Percentiles rank a stretch among this genome's conserved stretches.
phyloP scores from a whole-genome alignment of 352 stramenopile genomes.

The Aphanomyces astaci region DNA sequence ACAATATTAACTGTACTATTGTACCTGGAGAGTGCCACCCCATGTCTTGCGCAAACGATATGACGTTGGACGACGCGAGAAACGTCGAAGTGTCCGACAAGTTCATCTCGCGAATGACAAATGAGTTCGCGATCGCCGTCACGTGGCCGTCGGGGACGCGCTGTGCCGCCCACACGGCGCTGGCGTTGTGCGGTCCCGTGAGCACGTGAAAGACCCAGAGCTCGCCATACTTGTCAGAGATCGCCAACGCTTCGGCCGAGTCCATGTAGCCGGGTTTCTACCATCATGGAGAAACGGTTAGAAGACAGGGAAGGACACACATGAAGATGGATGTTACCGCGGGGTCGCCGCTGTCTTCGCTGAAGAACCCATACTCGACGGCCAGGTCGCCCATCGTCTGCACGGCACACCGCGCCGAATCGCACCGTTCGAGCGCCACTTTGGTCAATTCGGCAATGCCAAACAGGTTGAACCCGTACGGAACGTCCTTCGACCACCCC shows the following conservation, averaged over 20 bases:
- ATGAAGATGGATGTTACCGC: no score
- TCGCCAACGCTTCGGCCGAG: conserved; percentile 77
- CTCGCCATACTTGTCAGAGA: conserved; percentile 83
- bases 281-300: neutral
- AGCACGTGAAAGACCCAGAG: conserved; percentile 94
- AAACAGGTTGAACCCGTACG: conserved; percentile 81
- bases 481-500: conserved; percentile 50
- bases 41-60: conserved; percentile 72
- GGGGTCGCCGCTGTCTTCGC: conserved; percentile 73
- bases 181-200: conserved; percentile 75
- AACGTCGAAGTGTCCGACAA: conserved; percentile 71
- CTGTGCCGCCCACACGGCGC: conserved; percentile 90
- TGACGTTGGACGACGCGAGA: conserved; percentile 83
- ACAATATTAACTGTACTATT: no score
- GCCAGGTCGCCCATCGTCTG: conserved; percentile 89
- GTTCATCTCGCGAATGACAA: conserved; percentile 87
- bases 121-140: conserved; percentile 87
- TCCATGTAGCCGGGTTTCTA: conserved; percentile 48
- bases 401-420: conserved; percentile 69
- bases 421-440: conserved; percentile 85
- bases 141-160: conserved; percentile 86
- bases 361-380: conserved; percentile 91
- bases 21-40: conserved; percentile 72
- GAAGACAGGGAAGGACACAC: neutral
- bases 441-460: conserved; percentile 86